Conservation (phyloP, 2,329 filamentous ascomycete species). For the Microascus cirrosus region DNA sequence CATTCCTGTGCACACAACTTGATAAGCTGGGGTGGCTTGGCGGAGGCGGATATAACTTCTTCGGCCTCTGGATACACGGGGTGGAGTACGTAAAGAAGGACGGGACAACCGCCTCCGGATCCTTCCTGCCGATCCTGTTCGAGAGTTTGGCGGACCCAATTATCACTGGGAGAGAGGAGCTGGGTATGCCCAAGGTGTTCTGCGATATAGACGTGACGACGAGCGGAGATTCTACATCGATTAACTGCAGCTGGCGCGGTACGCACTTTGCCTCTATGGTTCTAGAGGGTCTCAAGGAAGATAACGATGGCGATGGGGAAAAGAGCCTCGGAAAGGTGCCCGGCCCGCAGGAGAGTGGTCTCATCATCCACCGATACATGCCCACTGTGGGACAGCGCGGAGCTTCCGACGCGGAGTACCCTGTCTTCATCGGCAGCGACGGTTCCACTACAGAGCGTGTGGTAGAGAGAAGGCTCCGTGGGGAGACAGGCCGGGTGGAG, state of each 20-base stretch:
- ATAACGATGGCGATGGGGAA: not conserved
- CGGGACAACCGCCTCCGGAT: constrained; percentile 34
- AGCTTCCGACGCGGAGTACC: constrained; percentile 42
- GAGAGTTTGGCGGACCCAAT: constrained; percentile 50
- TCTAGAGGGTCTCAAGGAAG: constrained; percentile 11
- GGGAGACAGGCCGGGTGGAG: constrained; percentile 24
- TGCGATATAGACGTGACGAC: constrained; percentile 33
- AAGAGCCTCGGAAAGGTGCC: not conserved
- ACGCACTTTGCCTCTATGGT: constrained; percentile 25
- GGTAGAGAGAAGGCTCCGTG: constrained; percentile 14
- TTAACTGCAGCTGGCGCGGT: constrained; percentile 29
- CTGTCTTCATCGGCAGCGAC: constrained; percentile 23
- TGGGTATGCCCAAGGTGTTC: constrained; percentile 50
- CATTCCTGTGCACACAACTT: constrained; percentile 28
- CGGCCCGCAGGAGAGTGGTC: constrained; percentile 25
- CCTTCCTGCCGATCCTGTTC: constrained; percentile 45
- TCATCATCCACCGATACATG: constrained; percentile 46
- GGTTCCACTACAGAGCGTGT: constrained; percentile 14
- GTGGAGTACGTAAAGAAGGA: constrained; percentile 42
- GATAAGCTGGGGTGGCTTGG: constrained; percentile 49
- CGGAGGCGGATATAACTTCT: constrained; percentile 43
- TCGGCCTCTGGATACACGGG: constrained; percentile 52
- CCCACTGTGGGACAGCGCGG: constrained; percentile 40
- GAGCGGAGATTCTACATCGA: constrained; percentile 17
- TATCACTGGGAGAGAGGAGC: constrained; percentile 45